Base-by-base conservation (phyloP, 768 basidiomycete genomes). In the Suillus decipiens region DNA sequence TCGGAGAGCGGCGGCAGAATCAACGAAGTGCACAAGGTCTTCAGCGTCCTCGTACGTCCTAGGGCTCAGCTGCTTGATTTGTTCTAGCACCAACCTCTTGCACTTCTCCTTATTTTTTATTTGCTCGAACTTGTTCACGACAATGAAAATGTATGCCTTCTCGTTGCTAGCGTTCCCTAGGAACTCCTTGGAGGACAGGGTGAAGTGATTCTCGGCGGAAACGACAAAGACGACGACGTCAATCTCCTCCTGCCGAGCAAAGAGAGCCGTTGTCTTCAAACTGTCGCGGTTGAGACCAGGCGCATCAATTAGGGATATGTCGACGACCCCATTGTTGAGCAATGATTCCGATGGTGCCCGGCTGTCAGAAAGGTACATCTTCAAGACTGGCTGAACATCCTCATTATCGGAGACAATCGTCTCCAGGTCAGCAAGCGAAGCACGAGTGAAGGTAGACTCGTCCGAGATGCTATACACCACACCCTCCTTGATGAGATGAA, bases 191-290 rank as follows among this genome's bases (percentile, higher is more conserved):
- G 95, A 91, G 5, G 95, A 96, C 22, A 96, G 84, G 0, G 97
- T 99, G 75, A 99, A 96, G 80, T 99, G 96, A 76, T 99, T 99
- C 79, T 97, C 96, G 4, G 97, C 95, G 0, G 93, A 95, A 57
- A 97, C 95, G 68, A 98, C 95, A 74, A 98, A 99, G 62, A 99
- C 96, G 62, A 99, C 87, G 28, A 99, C 96, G 73, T 99, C 97
- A 51, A 99, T 99, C 77, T 98, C 96, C 72, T 96, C 92, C 75
- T 99, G 97, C 19, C 95, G 92, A 39, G 96, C 86, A 69, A 99
- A 99, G 58, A 97, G 81, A 8, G 94, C 93, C 3, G 96, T 99
- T 1, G 97, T 99, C 79, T 96, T 91, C 71, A 95, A 71, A 64
- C 89, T 93, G 76, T 99, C 97, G 54, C 95, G 89, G 77, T 99